Conservation (phyloP, 371 early-diverging fungal species). For the Fennellomyces sp. region DNA sequence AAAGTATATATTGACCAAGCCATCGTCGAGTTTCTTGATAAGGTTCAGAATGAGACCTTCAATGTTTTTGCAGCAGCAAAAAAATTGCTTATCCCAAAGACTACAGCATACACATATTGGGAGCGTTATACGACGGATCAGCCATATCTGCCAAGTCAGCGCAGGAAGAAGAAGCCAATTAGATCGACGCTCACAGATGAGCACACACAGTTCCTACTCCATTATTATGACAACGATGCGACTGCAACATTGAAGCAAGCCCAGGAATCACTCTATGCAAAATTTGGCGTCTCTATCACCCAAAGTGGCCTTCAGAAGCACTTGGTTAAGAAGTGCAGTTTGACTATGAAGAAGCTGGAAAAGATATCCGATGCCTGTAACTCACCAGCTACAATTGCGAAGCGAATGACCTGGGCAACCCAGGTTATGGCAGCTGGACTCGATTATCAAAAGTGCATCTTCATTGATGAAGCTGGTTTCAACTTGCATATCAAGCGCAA, state of each 20-base stretch:
- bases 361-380: neutral
- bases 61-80: too few relatives aligned
- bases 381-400: neutral
- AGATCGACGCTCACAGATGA: neutral
- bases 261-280: neutral
- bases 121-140: neutral
- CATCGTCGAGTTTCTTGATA: too few relatives aligned
- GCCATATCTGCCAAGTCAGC: neutral
- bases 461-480: too few relatives aligned
- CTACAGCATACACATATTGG: too few relatives aligned
- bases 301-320: neutral
- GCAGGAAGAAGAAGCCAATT: neutral
- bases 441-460: too few relatives aligned
- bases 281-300: neutral
- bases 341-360: neutral
- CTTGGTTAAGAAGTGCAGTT: neutral
- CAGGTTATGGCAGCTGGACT: too few relatives aligned
- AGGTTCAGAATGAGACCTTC: too few relatives aligned
- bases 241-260: neutral
- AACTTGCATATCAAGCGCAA: too few relatives aligned
- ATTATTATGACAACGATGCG: neutral
- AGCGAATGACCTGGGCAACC: too few relatives aligned
- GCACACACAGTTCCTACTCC: neutral
- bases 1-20: neutral
- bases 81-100: too few relatives aligned